These are phyloP conservation scores for Botrytis deweyae DNA, from an alignment of 2,329 filamentous ascomycete genomes.

Conservation along the genomic window DNA sequence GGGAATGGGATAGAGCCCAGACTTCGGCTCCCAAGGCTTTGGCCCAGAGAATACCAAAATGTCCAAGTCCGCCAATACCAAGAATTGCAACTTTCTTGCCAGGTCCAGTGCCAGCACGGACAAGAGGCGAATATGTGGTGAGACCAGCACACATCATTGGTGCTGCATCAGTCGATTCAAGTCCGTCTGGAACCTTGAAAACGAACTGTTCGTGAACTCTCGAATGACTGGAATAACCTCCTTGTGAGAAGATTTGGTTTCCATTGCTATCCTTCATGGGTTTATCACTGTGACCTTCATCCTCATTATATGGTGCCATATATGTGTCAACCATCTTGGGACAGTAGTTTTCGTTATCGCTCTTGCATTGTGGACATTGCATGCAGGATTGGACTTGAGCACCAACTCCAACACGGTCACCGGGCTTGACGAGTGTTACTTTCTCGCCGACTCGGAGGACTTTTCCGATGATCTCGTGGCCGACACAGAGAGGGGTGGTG, in stretches of 20 bases:
- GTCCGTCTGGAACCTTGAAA: constrained; percentile 54
- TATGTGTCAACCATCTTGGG: constrained; percentile 32
- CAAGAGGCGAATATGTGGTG: constrained; percentile 69
- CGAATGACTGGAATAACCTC: constrained; percentile 52
- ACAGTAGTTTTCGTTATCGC: constrained; percentile 35
- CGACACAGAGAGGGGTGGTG: constrained; percentile 39
- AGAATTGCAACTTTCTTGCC: constrained; percentile 71
- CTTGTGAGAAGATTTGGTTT: constrained; percentile 45
- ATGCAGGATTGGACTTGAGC: constrained; percentile 51
- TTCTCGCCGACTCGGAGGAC: constrained; percentile 56
- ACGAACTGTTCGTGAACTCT: constrained; percentile 59
- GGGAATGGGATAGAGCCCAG: constrained; percentile 62
- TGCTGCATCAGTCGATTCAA: constrained; percentile 52
- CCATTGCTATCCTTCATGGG: constrained; percentile 21
- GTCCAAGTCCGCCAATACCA: constrained; percentile 64
- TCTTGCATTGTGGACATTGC: constrained; percentile 51
- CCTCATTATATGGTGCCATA: constrained; percentile 33
- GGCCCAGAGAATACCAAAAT: constrained; percentile 71
- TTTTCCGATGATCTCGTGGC: constrained; percentile 51
- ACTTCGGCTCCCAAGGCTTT: constrained; percentile 67
- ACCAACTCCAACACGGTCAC: constrained; percentile 53
- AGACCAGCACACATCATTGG: constrained; percentile 78
- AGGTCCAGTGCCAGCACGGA: constrained; percentile 64
- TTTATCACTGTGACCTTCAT: constrained; percentile 19
- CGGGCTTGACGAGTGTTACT: constrained; percentile 54